Base-by-base conservation (phyloP, 23 red algal species). In the Gracilaria vermiculophylla region DNA sequence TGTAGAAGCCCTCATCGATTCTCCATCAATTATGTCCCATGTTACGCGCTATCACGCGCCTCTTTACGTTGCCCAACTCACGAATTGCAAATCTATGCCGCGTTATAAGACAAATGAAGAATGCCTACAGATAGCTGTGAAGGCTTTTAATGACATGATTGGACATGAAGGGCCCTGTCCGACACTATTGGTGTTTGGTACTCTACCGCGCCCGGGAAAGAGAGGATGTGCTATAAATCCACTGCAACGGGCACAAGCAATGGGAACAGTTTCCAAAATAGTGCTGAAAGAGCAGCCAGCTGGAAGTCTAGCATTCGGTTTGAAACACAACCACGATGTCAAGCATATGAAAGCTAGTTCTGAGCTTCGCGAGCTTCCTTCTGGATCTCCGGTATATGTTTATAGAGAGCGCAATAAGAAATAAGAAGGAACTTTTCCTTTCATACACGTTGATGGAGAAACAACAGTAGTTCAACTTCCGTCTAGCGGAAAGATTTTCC, bases 381-480 rank as follows among this genome's bases (percentile, higher is more conserved):
- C 60, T 31, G 39, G 29, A 19, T 62, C 83, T 37, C 83, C 45
- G 34, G 83, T 88, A 23, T 49, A 53, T 41, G 64, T 88, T 3
- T 88, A 76, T 53, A 31, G 66, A 25, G 39, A 66, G 6, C 10
- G 16, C 16, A 28, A n/a, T 40, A 76, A 86, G 34, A 44, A 21
- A 19, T 76, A 67, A 44, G 83, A 88, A 60, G 50, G 70, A 42
- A 56, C 54, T 16, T 76, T 41, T 62, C 20, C 15, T 13, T 88
- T 88, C 41, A 6, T 88, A 23, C 24, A 35, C 41, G 56, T 76
- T 3, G 83, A 88, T 62, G 65, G 83, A 17, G 67, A 75, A 14
- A 88, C 64, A 42, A 67, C 76, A 61, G 43, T 75, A 23, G 70
- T 88, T 14, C 47, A 88, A 88, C 19, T 65, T 14, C 50, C 69